Percentiles rank a stretch among this genome's conserved stretches.
These are phyloP conservation scores for Echria macrotheca DNA, from an alignment of 495 filamentous ascomycete species.

Conservation along the genomic window DNA sequence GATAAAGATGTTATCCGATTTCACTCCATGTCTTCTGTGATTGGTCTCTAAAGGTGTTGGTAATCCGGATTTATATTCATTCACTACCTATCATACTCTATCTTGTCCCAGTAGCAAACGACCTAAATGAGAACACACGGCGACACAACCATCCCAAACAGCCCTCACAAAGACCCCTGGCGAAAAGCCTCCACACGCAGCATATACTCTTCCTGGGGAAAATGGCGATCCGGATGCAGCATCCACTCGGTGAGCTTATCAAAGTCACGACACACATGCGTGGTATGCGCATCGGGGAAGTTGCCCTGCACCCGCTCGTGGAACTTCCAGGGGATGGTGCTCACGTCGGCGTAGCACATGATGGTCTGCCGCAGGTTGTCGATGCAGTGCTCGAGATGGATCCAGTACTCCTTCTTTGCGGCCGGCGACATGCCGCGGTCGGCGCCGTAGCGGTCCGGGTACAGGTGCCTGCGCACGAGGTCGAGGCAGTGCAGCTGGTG, in stretches of 20 bases:
- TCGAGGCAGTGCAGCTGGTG: constrained; percentile 20
- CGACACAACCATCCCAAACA: too few species aligned
- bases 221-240: too few species aligned
- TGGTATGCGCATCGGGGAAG: constrained; percentile 6
- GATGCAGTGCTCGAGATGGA: constrained; percentile 24
- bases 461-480: constrained; percentile 7
- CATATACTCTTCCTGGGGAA: too few species aligned
- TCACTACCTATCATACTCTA: too few species aligned
- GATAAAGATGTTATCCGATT: too few species aligned
- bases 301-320: not conserved
- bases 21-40: too few species aligned
- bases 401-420: constrained; percentile 4
- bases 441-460: constrained; percentile 5
- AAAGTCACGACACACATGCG: constrained; percentile 11
- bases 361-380: constrained; percentile 32
- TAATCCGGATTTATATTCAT: too few species aligned
- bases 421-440: not conserved
- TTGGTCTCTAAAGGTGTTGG: too few species aligned
- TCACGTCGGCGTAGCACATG: constrained; percentile 28
- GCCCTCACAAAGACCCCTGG: too few species aligned
- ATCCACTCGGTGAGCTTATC: constrained; percentile 8
- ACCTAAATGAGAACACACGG: too few species aligned
- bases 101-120: too few species aligned
- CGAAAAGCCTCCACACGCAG: too few species aligned
- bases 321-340: constrained; percentile 14